Conservation (phyloP, 371 early-diverging fungal species). For the Dinochytrium kinnereticum region DNA sequence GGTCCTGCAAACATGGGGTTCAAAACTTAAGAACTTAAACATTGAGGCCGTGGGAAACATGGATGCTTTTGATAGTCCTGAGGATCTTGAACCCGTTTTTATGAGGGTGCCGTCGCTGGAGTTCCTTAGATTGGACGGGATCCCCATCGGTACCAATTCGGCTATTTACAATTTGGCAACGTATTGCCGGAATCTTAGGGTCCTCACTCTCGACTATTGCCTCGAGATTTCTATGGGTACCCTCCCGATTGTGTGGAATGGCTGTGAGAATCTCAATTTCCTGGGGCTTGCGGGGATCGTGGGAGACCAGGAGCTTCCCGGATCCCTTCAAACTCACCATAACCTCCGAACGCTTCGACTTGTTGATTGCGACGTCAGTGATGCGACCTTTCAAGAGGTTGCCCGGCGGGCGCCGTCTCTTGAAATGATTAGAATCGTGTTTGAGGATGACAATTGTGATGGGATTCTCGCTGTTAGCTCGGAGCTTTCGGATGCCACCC, state of each 20-base stretch:
- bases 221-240: slow-evolving; percentile 42
- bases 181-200: slow-evolving; percentile 38
- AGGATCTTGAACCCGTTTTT: slow-evolving; percentile 42
- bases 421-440: slow-evolving; percentile 49
- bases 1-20: slow-evolving; percentile 30
- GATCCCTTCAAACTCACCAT: slow-evolving; percentile 21
- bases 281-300: slow-evolving; percentile 52
- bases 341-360: slow-evolving; percentile 48
- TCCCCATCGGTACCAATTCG: slow-evolving; percentile 40
- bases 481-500: slow-evolving; percentile 35
- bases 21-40: slow-evolving; percentile 37
- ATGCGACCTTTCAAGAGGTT: slow-evolving; percentile 38
- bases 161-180: slow-evolving; percentile 29
- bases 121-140: slow-evolving; percentile 50
- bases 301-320: slow-evolving; percentile 24
- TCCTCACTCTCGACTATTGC: slow-evolving; percentile 53
- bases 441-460: slow-evolving; percentile 50
- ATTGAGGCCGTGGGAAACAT: slow-evolving; percentile 49
- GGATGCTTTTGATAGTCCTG: slow-evolving; percentile 41
- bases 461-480: slow-evolving; percentile 35
- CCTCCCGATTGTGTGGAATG: slow-evolving; percentile 44
- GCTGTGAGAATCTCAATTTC: slow-evolving; percentile 37
- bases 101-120: slow-evolving; percentile 35
- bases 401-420: slow-evolving; percentile 34
- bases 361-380: slow-evolving; percentile 53